phyloP scores from a whole-genome alignment of 1,284 basidiomycete species.

The Phlebopus sp. region DNA sequence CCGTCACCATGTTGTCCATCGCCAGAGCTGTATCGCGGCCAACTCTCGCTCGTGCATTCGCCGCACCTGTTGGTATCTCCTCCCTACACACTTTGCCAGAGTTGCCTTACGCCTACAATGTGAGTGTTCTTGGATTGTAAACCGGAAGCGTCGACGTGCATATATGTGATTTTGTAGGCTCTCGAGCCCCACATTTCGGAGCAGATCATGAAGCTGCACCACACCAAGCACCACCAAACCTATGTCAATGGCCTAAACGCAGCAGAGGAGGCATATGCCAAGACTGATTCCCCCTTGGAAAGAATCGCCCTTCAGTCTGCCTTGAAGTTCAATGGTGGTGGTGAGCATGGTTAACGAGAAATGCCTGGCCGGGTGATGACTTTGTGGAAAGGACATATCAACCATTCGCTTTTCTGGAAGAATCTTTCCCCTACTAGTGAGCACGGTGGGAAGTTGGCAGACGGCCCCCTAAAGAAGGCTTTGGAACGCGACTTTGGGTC shows the following conservation, averaged over 20 bases:
- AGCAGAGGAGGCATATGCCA: constrained; percentile 82
- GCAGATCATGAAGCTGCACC: constrained; percentile 92
- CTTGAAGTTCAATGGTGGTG: constrained; percentile 91
- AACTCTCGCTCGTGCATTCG: constrained; percentile 39
- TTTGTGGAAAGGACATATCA: constrained; percentile 68
- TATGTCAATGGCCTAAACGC: constrained; percentile 92
- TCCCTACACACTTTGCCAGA: constrained; percentile 74
- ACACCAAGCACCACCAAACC: constrained; percentile 93
- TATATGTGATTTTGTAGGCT: constrained; percentile 38
- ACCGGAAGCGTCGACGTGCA: background rate
- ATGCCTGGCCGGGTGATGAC: background rate
- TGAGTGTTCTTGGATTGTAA: constrained; percentile 32
- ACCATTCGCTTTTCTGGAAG: constrained; percentile 97
- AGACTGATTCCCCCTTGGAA: constrained; percentile 68
- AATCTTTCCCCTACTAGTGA: constrained; percentile 74
- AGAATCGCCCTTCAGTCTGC: constrained; percentile 84
- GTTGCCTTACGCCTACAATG: constrained; percentile 90
- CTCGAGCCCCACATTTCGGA: constrained; percentile 74
- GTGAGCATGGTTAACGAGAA: constrained; percentile 31
- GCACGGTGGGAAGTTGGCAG: constrained; percentile 65
- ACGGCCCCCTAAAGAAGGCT: constrained; percentile 77
- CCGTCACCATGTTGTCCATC: constrained; percentile 46
- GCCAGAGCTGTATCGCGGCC: constrained; percentile 41
- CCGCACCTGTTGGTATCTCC: constrained; percentile 34
- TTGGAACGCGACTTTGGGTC: constrained; percentile 86